Evolutionary conservation across 2,329 filamentous ascomycete genomes (phyloP), one percentile per base, ranked within the genome.

Genomic region (Phoma herbarum): DNA sequence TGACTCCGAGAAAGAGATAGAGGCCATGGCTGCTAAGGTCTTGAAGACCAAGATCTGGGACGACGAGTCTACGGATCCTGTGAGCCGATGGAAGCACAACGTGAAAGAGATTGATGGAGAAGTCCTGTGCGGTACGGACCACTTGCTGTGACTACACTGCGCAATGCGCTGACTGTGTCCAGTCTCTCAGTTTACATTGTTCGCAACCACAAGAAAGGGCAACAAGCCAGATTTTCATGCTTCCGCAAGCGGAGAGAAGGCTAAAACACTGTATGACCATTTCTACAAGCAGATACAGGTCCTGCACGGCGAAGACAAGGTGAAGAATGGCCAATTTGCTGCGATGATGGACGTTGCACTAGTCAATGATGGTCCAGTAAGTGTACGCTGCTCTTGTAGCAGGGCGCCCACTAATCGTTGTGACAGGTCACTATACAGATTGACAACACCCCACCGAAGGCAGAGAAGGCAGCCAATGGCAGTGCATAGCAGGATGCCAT

Each of bases 281-380:
- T 98, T 99, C 80, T 87, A 93, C 67, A 80, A 85, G 49, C 91
- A 90, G 68, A 87, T 98, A 41, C 85, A 88, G 68, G 83, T 88
- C 52, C 83, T 87, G 2, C 96, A 98, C 75, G 77, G 81, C 5
- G 77, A 85, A 7, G 90, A 92, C 9, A 88, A 84, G 63, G 93
- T 99, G 58, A 93, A 97, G 75, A 90, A 99, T 75, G 95, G 96
- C n/a, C 88, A 94, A 28, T 99, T 99, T 77, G 94, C 97, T 74
- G 95, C 95, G 48, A 97, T 96, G 93, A 99, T 99, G 95, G 90
- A 98, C 73, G 94, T 99, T 58, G 90, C 91, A 47, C 79, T 97
- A 28, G 88, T 97, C 48, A 98, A 98, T 67, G 94, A 98, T 71
- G 86, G 87, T 71, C 87, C 87, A 80, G 86, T 89, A 85, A 82